Evolutionary conservation across 2,329 filamentous ascomycete species (phyloP), one percentile per base, ranked within the genome.

Genomic region (Arachnomyces sp.): DNA sequence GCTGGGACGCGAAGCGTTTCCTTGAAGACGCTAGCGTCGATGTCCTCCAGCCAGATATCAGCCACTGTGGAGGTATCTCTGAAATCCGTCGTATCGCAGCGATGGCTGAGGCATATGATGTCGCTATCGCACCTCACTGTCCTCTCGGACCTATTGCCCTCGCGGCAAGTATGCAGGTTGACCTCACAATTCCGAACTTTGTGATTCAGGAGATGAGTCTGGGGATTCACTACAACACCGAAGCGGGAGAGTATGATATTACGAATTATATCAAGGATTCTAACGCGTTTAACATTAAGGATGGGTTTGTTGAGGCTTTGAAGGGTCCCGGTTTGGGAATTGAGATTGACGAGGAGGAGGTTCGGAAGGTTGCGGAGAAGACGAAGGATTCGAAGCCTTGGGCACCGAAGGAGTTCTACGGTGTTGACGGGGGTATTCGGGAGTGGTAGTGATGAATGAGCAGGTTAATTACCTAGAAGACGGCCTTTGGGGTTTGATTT

Each of bases 121-220:
- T 85, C 1, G 78, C 81, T 0, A 68, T 86, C 31, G 84, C 83
- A 13, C 83, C 84, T 1, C 83, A 87, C 51, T 86, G 82, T 48
- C 83, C 83, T 0, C 60, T 87, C 0, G 84, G 84, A 0, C 83
- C 84, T 0, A 81, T 88, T 36, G 81, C 84, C 0, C 65, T 87
- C 12, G 84, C 84, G 1, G 84, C 84, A 0, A 79, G 73, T 40
- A 68, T 86, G 31, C 83, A 87, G 46, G 74, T 87, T 1, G 79
- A 77, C 16, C 67, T 74, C 14, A 66, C 62, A 7, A 76, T 66
- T 14, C 72, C 71, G 14, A 87, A 82, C 57, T 86, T 83, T 55
- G 75, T 73, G 0, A 87, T 88, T 25, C 78, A 85, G 53, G 84
- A 88, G 59, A 87, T 87, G 84, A 82, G 78, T 39, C 54, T 87